Conservation (phyloP, 192 early-diverging fungal species). For the Coemansia sp. region DNA sequence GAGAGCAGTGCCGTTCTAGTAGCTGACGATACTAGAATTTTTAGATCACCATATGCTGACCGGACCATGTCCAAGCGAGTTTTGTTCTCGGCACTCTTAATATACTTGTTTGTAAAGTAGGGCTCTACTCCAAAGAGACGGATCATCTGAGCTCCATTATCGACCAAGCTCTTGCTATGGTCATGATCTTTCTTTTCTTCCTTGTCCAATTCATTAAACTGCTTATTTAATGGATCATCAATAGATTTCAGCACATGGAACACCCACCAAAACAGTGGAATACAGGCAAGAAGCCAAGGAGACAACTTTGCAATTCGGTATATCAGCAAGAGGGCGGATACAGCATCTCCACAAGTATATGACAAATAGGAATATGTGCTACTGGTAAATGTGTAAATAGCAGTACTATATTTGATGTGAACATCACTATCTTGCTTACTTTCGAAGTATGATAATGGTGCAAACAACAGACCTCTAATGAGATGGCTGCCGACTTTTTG, state of each 20-base stretch:
- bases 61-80: constrained; percentile 22
- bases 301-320: background rate
- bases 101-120: constrained; percentile 60
- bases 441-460: constrained; percentile 8
- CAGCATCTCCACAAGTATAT: background rate
- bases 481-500: background rate
- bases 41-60: background rate
- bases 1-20: background rate
- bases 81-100: constrained; percentile 62
- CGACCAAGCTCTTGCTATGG: background rate
- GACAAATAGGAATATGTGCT: background rate
- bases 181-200: background rate
- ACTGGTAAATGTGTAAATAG: background rate
- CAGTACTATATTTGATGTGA: too few species aligned
- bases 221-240: background rate
- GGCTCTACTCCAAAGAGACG: constrained; percentile 63
- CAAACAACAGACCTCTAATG: constrained; percentile 3
- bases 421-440: constrained; percentile 1
- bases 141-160: constrained; percentile 53
- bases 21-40: background rate
- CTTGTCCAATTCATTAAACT: background rate
- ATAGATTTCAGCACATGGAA: too few species aligned
- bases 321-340: background rate
- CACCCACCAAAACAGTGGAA: background rate
- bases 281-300: background rate